Evolutionary conservation across 176 grass and related monocot species (phyloP).

Genomic region (Tillandsia leiboldiana): DNA sequence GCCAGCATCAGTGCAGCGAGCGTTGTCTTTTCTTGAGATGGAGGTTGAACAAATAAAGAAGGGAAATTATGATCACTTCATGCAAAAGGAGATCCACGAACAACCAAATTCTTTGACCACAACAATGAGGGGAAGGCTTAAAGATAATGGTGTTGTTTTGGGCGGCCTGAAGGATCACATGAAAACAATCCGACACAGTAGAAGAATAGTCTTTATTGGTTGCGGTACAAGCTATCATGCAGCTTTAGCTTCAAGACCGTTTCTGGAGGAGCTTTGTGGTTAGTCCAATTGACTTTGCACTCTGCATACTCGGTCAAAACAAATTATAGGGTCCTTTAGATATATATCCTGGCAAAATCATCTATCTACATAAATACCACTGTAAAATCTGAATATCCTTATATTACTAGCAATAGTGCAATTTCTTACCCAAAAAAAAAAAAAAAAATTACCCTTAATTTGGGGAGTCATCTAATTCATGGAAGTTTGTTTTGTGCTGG

Average conservation of each 20-base stretch:
- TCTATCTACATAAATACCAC: too few relatives aligned
- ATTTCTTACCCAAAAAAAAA: too few relatives aligned
- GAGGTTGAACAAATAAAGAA: constrained; percentile 99
- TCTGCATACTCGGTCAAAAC: background rate
- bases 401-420: too few relatives aligned
- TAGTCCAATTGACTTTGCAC: background rate
- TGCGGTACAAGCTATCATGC: constrained; percentile 95
- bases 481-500: too few relatives aligned
- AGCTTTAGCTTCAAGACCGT: constrained; percentile 72
- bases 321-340: too few relatives aligned
- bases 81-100: constrained; percentile 97
- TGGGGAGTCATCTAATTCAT: too few relatives aligned
- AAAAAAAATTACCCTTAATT: too few relatives aligned
- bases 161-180: constrained; percentile 85
- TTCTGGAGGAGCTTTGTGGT: constrained; percentile 87
- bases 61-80: constrained; percentile 84
- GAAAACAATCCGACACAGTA: constrained; percentile 70
- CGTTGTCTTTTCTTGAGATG: constrained; percentile 92
- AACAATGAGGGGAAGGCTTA: constrained; percentile 93
- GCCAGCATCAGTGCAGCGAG: constrained; percentile 73
- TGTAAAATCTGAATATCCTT: too few relatives aligned
- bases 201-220: constrained; percentile 77
- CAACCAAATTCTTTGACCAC: constrained; percentile 81
- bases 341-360: too few relatives aligned
- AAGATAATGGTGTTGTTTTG: constrained; percentile 60